These are phyloP conservation scores for Didymellaceae sp. DNA, from an alignment of 2,329 filamentous ascomycete genomes.

Conservation along the genomic window DNA sequence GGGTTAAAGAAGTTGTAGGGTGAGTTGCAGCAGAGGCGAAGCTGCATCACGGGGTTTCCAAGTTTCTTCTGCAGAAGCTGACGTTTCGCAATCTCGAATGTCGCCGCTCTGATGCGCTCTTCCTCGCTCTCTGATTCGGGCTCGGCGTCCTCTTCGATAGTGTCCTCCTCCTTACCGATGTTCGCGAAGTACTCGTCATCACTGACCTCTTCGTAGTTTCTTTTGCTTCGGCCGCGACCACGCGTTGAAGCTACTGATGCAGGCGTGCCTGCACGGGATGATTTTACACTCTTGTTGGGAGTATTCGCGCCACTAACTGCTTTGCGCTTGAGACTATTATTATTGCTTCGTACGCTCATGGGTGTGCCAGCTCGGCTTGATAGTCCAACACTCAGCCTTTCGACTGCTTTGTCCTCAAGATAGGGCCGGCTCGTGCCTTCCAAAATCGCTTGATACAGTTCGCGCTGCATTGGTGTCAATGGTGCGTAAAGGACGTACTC, in stretches of 20 bases:
- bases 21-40: slow-evolving; percentile 88
- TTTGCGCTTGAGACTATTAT: slow-evolving; percentile 65
- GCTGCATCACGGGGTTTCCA: slow-evolving; percentile 90
- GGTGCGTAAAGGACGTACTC: slow-evolving; percentile 96
- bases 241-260: slow-evolving; percentile 59
- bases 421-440: slow-evolving; percentile 59
- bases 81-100: slow-evolving; percentile 79
- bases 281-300: slow-evolving; percentile 74
- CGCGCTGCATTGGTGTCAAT: slow-evolving; percentile 87
- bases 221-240: slow-evolving; percentile 61
- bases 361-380: slow-evolving; percentile 56
- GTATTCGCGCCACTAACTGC: slow-evolving; percentile 53
- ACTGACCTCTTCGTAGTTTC: slow-evolving; percentile 72
- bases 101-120: slow-evolving; percentile 70
- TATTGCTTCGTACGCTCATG: slow-evolving; percentile 51
- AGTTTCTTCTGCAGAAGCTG: slow-evolving; percentile 91
- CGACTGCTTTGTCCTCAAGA: slow-evolving; percentile 78
- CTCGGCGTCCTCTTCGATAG: slow-evolving; percentile 49
- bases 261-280: slow-evolving; percentile 78
- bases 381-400: slow-evolving; percentile 61
- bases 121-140: slow-evolving; percentile 60
- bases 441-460: slow-evolving; percentile 81
- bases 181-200: slow-evolving; percentile 86
- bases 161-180: slow-evolving; percentile 65
- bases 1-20: slow-evolving; percentile 98